Evolutionary conservation across 1,139 yeast genomes (phyloP).

Genomic region (Eremothecium gossypii): DNA sequence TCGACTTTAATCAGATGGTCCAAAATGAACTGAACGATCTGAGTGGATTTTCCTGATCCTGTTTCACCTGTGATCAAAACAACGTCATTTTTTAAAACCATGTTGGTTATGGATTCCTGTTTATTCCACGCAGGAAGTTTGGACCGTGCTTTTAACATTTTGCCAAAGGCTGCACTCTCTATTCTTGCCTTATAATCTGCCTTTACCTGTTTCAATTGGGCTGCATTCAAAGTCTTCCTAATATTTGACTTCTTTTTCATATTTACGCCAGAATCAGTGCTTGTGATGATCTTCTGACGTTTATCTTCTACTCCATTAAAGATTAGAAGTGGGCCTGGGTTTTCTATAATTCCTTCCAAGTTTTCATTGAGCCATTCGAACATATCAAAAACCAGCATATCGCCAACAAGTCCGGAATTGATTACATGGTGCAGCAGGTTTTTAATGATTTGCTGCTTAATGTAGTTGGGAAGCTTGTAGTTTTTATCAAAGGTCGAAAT

Average conservation of each 20-base stretch:
- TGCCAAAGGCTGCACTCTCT: slow-evolving; percentile 22
- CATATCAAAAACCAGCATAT: slow-evolving; percentile 54
- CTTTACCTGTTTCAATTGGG: slow-evolving; percentile 27
- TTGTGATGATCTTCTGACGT: neutral
- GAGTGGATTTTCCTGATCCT: slow-evolving; percentile 93
- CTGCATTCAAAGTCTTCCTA: slow-evolving; percentile 7
- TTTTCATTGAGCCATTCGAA: slow-evolving; percentile 71
- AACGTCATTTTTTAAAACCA: slow-evolving; percentile 52
- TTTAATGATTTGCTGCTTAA: slow-evolving; percentile 54
- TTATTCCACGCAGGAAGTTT: slow-evolving; percentile 80
- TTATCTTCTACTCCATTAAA: slow-evolving; percentile 11
- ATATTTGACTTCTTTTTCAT: neutral
- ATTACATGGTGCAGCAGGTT: slow-evolving; percentile 38
- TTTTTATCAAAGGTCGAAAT: slow-evolving; percentile 41
- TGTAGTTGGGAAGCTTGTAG: slow-evolving; percentile 59
- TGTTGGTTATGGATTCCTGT: slow-evolving; percentile 43
- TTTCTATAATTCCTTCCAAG: slow-evolving; percentile 44
- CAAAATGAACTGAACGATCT: slow-evolving; percentile 78
- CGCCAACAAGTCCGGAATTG: slow-evolving; percentile 45
- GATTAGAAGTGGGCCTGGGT: slow-evolving; percentile 62
- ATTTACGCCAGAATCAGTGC: neutral
- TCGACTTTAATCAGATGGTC: slow-evolving; percentile 41
- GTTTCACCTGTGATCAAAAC: slow-evolving; percentile 91
- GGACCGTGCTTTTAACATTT: slow-evolving; percentile 39
- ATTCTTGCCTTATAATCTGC: slow-evolving; percentile 24